phyloP scores from a whole-genome alignment of 192 early-diverging fungal genomes.

The Gamsiella multidivaricata region DNA sequence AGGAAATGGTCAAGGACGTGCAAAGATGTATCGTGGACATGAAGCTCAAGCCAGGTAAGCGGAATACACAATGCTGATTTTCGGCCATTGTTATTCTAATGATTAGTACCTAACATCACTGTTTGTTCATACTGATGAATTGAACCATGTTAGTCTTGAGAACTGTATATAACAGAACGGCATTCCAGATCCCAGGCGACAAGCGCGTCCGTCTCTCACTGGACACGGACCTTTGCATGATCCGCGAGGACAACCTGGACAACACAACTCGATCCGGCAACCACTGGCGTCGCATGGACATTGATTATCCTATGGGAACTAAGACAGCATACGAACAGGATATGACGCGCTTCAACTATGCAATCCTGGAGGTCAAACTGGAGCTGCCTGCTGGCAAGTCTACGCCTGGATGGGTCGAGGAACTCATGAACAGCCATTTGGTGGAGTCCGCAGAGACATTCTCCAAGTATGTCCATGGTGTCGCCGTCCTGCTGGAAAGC shows the following conservation, averaged over 20 bases:
- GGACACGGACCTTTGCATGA: slow-evolving; percentile 95
- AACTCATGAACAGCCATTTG: slow-evolving; percentile 77
- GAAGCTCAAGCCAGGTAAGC: slow-evolving; percentile 67
- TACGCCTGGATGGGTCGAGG: slow-evolving; percentile 81
- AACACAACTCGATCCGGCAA: slow-evolving; percentile 75
- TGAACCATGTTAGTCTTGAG: slow-evolving; percentile 67
- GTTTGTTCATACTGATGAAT: not conserved
- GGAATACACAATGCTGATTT: no score
- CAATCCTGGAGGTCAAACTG: slow-evolving; percentile 90
- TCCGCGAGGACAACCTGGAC: slow-evolving; percentile 92
- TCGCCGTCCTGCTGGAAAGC: slow-evolving; percentile 73
- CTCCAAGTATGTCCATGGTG: slow-evolving; percentile 90
- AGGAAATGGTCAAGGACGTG: slow-evolving; percentile 77
- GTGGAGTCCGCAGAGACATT: slow-evolving; percentile 85
- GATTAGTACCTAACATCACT: no score
- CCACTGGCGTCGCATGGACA: slow-evolving; percentile 94
- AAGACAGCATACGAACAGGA: slow-evolving; percentile 87
- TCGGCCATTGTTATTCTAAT: not conserved
- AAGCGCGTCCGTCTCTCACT: slow-evolving; percentile 91
- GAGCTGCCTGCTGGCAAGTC: slow-evolving; percentile 74
- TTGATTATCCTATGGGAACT: slow-evolving; percentile 64
- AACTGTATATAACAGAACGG: slow-evolving; percentile 96
- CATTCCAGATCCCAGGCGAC: slow-evolving; percentile 98
- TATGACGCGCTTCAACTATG: slow-evolving; percentile 92
- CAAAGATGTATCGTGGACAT: slow-evolving; percentile 73